phyloP scores from a whole-genome alignment of 805 yeast species.

The Zygosaccharomyces bailii region DNA sequence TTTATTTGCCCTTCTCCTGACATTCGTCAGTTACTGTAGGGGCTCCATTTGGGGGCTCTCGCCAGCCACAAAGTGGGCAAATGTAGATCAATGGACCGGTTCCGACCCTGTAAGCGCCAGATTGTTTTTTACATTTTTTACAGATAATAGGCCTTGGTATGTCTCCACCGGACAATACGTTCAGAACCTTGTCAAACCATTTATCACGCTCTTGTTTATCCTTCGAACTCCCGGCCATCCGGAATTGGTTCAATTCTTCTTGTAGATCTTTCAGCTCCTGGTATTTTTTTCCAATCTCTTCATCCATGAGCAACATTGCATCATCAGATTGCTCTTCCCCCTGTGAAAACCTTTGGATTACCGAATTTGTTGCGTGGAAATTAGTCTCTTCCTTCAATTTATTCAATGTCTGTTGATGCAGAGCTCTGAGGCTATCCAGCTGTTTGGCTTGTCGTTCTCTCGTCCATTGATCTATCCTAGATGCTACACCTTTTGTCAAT shows the following conservation, averaged over 20 bases:
- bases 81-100: conserved; percentile 25
- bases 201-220: conserved; percentile 30
- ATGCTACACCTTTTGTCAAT: conserved; percentile 13
- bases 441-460: conserved; percentile 17
- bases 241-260: conserved; percentile 27
- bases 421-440: conserved; percentile 39
- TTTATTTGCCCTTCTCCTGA: conserved; percentile 2
- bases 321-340: conserved; percentile 51
- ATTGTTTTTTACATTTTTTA: conserved; percentile 22
- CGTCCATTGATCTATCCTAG: conserved; percentile 11
- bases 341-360: conserved; percentile 57
- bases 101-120: conserved; percentile 27
- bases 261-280: conserved; percentile 39
- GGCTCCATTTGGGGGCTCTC: conserved; percentile 7
- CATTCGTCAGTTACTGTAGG: conserved; percentile 3
- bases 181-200: conserved; percentile 36
- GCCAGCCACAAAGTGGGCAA: conserved; percentile 30
- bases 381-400: conserved; percentile 70
- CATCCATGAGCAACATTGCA: conserved; percentile 42
- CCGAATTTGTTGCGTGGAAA: conserved; percentile 70
- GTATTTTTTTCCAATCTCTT: conserved; percentile 41
- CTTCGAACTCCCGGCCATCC: conserved; percentile 16
- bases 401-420: conserved; percentile 55
- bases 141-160: conserved; percentile 25
- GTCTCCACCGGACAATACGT: conserved; percentile 32